phyloP scores from a whole-genome alignment of 495 filamentous ascomycete species.

The Xylaria intraflava region DNA sequence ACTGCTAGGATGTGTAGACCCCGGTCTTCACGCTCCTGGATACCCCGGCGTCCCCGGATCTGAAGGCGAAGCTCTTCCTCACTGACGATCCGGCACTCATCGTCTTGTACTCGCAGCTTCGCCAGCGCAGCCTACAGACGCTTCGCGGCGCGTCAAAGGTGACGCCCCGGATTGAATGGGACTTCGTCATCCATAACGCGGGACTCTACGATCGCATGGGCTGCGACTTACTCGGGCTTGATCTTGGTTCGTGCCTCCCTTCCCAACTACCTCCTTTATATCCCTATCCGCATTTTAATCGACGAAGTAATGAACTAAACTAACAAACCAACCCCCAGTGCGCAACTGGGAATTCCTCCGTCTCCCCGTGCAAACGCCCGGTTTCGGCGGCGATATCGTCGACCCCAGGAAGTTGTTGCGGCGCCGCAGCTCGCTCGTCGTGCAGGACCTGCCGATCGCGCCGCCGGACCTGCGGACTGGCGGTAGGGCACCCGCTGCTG shows the following conservation, averaged over 20 bases:
- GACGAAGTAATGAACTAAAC: neutral
- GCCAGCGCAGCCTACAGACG: slow-evolving; percentile 79
- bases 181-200: slow-evolving; percentile 84
- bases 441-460: slow-evolving; percentile 62
- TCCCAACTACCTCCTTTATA: neutral
- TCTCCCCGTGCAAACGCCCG: slow-evolving; percentile 29
- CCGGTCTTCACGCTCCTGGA: slow-evolving; percentile 67
- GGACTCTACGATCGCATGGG: slow-evolving; percentile 91
- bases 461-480: slow-evolving; percentile 39
- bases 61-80: slow-evolving; percentile 70
- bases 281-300: neutral
- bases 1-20: slow-evolving; percentile 42
- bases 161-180: slow-evolving; percentile 75
- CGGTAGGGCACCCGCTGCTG: slow-evolving; percentile 45
- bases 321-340: slow-evolving; percentile 33
- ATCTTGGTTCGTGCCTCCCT: slow-evolving; percentile 46
- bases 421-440: slow-evolving; percentile 68
- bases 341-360: slow-evolving; percentile 82
- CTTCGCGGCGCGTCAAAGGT: slow-evolving; percentile 77
- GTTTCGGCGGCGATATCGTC: slow-evolving; percentile 35
- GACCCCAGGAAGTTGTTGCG: slow-evolving; percentile 64
- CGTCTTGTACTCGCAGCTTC: slow-evolving; percentile 78
- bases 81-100: slow-evolving; percentile 86
- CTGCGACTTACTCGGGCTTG: slow-evolving; percentile 85
- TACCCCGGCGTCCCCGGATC: slow-evolving; percentile 50